phyloP scores from a whole-genome alignment of 2,329 filamentous ascomycete genomes.

The Trichophyton schoenleinii region DNA sequence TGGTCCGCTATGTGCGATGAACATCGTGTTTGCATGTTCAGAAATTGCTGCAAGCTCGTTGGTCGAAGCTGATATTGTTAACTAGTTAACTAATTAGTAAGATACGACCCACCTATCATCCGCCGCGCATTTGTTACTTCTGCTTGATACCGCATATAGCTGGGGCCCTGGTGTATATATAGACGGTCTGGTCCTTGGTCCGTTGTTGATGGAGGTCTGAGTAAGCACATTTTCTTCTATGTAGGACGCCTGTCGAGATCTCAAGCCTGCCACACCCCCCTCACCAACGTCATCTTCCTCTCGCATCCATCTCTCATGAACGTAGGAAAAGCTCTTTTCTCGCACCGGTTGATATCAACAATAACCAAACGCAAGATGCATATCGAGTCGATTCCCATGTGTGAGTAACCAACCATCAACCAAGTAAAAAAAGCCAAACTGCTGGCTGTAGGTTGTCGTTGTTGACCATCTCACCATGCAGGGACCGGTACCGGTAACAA shows the following conservation, averaged over 20 bases:
- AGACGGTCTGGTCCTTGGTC: not conserved
- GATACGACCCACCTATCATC: not conserved
- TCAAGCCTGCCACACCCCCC: not conserved
- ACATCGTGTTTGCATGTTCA: not conserved
- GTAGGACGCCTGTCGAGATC: not conserved
- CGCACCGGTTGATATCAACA: conserved; percentile 3
- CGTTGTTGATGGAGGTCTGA: not conserved
- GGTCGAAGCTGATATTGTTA: not conserved
- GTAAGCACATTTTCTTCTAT: not conserved
- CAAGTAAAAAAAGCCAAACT: no score
- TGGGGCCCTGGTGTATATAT: not conserved
- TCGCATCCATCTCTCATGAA: conserved; percentile 4
- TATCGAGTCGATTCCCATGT: conserved; percentile 43
- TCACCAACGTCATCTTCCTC: not conserved
- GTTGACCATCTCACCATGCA: conserved; percentile 1
- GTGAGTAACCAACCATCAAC: conserved; percentile 24
- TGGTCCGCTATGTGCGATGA: not conserved
- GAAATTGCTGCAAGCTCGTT: not conserved
- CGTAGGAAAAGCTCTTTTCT: not conserved
- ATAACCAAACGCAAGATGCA: conserved; percentile 30
- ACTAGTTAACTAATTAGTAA: not conserved
- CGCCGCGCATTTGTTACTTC: not conserved
- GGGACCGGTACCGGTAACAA: conserved; percentile 32
- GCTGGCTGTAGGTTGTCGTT: no score
- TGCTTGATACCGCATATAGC: not conserved